Evolutionary conservation across 75 land plant species (phyloP).

Genomic region (Selaginella moellendorffii): DNA sequence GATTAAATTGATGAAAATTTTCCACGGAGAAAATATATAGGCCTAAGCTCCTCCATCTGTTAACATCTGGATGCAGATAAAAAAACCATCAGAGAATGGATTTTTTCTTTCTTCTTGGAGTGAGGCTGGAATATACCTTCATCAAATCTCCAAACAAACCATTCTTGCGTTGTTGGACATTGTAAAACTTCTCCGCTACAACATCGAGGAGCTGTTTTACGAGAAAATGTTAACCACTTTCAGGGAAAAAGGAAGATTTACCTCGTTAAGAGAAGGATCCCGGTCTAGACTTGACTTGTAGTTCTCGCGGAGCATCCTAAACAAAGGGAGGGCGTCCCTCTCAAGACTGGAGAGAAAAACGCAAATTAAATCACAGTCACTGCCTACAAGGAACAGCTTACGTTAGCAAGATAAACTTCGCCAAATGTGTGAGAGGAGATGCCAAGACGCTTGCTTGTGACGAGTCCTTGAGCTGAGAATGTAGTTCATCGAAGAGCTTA

Average conservation of each 20-base stretch:
- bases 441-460: slow-evolving; percentile 16
- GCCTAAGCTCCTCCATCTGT: too few species aligned
- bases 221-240: not conserved
- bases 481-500: slow-evolving; percentile 45
- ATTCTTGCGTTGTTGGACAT: slow-evolving; percentile 41
- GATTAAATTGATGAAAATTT: too few species aligned
- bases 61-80: too few species aligned
- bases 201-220: slow-evolving; percentile 77
- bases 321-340: slow-evolving; percentile 88
- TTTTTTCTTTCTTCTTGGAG: too few species aligned
- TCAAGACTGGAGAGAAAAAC: slow-evolving; percentile 42
- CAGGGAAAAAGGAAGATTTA: slow-evolving; percentile 9
- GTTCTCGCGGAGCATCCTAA: slow-evolving; percentile 51
- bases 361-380: not conserved
- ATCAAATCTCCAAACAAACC: slow-evolving; percentile 77
- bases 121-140: slow-evolving; percentile 69
- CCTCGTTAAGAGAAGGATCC: slow-evolving; percentile 74
- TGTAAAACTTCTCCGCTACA: slow-evolving; percentile 67
- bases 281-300: slow-evolving; percentile 62
- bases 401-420: slow-evolving; percentile 61
- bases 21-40: too few species aligned
- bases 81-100: too few species aligned
- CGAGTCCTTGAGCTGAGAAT: slow-evolving; percentile 12
- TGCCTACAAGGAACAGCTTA: slow-evolving; percentile 20
- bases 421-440: slow-evolving; percentile 59